phyloP scores from a whole-genome alignment of 768 basidiomycete species.

The Russula emetica region DNA sequence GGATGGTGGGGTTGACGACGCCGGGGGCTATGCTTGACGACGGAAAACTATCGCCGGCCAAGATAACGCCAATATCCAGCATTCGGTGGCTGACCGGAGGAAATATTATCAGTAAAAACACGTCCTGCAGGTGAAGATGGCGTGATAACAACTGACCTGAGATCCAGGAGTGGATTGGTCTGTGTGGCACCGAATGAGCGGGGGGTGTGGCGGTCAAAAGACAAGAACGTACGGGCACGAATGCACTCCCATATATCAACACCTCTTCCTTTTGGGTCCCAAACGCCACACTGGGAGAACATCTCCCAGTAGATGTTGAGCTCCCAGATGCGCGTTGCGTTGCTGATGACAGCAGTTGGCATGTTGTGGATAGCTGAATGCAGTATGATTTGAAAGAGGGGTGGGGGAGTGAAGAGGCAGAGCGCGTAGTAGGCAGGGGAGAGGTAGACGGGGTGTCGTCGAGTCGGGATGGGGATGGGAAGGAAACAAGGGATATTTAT shows the following conservation, averaged over 20 bases:
- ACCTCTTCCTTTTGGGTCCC: slow-evolving; percentile 61
- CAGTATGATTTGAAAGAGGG: neutral
- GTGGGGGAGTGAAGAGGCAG: neutral
- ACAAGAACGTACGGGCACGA: slow-evolving; percentile 51
- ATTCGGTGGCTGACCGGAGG: slow-evolving; percentile 41
- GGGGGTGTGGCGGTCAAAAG: slow-evolving; percentile 1
- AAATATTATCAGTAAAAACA: slow-evolving; percentile 13
- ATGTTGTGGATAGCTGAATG: slow-evolving; percentile 24
- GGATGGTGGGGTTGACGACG: slow-evolving; percentile 7
- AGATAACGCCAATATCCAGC: slow-evolving; percentile 45
- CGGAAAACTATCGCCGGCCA: slow-evolving; percentile 39
- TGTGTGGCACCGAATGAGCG: slow-evolving; percentile 31
- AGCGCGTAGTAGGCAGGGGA: neutral
- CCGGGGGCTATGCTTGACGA: slow-evolving; percentile 13
- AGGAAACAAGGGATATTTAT: slow-evolving; percentile 24
- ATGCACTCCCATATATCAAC: slow-evolving; percentile 78
- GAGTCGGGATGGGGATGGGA: slow-evolving; percentile 11
- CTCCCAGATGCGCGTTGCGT: slow-evolving; percentile 70
- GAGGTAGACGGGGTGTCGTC: slow-evolving; percentile 10
- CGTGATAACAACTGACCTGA: slow-evolving; percentile 31
- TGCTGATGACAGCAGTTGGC: slow-evolving; percentile 50
- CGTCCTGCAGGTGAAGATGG: neutral
- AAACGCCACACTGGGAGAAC: slow-evolving; percentile 65
- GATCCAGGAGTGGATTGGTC: slow-evolving; percentile 59
- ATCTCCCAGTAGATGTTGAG: slow-evolving; percentile 59